Evolutionary conservation across 1,284 basidiomycete genomes (phyloP), one percentile per base, ranked within the genome.

Genomic region (Cutaneotrichosporon sp.): DNA sequence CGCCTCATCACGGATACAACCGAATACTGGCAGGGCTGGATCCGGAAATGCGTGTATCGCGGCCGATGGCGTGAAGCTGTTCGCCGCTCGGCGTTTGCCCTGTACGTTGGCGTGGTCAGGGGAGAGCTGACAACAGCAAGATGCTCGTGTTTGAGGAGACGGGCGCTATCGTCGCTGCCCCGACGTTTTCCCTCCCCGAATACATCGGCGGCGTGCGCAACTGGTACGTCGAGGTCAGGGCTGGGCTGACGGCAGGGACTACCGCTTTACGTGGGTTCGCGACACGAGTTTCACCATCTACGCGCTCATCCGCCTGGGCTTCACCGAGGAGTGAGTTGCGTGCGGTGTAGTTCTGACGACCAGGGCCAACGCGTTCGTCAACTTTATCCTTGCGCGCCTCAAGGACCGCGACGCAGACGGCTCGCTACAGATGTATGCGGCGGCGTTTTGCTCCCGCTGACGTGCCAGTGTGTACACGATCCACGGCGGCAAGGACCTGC

Each of bases 61-160:
- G 92, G 91, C 0, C 83, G 88, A n/a, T 97, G 91, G 92, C 86
- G 92, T 61, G 91, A 97, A 72, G 84, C 85, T 1, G 89, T 94
- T 3, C 83, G 89, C 67, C 82, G 90, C 23, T 89, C 87, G 52
- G 91, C 89, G 0, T 79, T 94, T n/a, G 87, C 88, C 0, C 58
- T 76, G 66, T 70, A 54, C 58, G 68, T 47, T n/a, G n/a, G n/a
- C n/a, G n/a, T n/a, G n/a, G n/a, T n/a, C n/a, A n/a, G n/a, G n/a
- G n/a, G n/a, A 18, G 17, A 14, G 53, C 18, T 44, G 12, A 13
- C 15, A 17, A 8, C 46, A 70, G 68, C n/a, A 76, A 76, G 59
- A 76, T 75, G 73, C 63, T 74, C 17, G 64, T 67, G n/a, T 72
- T 62, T 48, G 77, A 78, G 44, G 77, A 77, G 51, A 68, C 69